Conservation (phyloP, 306 rosid species). For the Vigna mungo region DNA sequence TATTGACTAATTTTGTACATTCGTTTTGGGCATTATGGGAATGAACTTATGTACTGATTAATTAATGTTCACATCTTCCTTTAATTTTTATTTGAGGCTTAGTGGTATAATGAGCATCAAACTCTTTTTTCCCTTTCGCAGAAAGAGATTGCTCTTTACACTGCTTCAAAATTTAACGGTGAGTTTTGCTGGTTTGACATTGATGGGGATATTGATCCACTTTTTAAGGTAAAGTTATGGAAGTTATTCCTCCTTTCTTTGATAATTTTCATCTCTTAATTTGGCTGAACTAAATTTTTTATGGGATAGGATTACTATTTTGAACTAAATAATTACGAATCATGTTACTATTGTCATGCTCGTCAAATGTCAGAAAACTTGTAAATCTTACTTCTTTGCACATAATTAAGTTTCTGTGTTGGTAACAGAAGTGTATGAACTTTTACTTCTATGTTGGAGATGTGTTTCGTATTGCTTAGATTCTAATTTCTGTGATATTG, state of each 20-base stretch:
- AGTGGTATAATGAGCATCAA: constrained; percentile 32
- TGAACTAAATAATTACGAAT: constrained; percentile 36
- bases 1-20: too few relatives aligned
- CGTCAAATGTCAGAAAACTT: constrained; percentile 22
- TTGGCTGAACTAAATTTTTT: constrained; percentile 21
- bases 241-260: constrained; percentile 8
- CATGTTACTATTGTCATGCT: constrained; percentile 11
- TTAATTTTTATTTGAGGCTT: constrained; percentile 39
- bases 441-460: constrained; percentile 20
- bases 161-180: constrained; percentile 76
- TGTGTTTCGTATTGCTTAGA: constrained; percentile 26
- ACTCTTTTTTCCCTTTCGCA: constrained; percentile 52
- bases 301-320: constrained; percentile 16
- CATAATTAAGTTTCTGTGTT: constrained; percentile 31
- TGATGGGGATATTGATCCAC: constrained; percentile 89
- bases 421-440: constrained; percentile 31
- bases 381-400: constrained; percentile 8
- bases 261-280: constrained; percentile 26
- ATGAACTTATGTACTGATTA: constrained; percentile 22
- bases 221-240: constrained; percentile 75
- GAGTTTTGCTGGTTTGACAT: constrained; percentile 88
- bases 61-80: constrained; percentile 14
- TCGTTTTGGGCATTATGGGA: constrained; percentile 20
- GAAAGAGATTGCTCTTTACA: constrained; percentile 97
- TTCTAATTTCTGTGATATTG: constrained; percentile 30